Base-by-base conservation (phyloP, 1,139 yeast genomes). In the Yamadazyma membranifaciens region DNA sequence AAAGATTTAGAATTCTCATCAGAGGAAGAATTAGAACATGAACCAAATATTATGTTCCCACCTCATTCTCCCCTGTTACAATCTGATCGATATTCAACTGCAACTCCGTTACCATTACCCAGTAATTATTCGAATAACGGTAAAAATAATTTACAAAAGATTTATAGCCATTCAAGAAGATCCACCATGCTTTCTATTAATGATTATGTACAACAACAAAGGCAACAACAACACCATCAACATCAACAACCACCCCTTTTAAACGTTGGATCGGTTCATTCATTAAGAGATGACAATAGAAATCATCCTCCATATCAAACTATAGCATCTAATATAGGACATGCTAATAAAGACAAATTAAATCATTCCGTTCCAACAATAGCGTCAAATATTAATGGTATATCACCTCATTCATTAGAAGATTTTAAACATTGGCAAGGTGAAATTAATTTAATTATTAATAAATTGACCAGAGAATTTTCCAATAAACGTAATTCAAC, bases 391-490 rank as follows among this genome's bases (percentile, higher is more conserved):
- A 39, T 41, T 9, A 31, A 33, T 28, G 33, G 36, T 15, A 24
- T 40, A 16, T 33, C 38, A 22, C 41, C 45, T 6, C 35, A 46
- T 13, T 45, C 52, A 7, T 43, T 63, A 42, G 73, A 67, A 34
- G 77, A 72, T 34, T 67, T 72, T 45, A 65, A 62, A 42, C 60
- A 56, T 16, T 72, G 78, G 78, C 78, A 72, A 50, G 64, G 66
- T 11, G 76, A 72, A 43, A 69, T 72, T 29, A 72, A 71, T 46
- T 49, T 61, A 38, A 62, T 71, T 29, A 65, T 72, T 39, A 66
- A 64, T 41, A 67, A 63, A 46, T 62, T 72, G 37, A 60, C 73
- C 9, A 55, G 64, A 37, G 77, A 72, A 44, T 62, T 63, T 37
- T 52, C 65, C 34, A 26, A 49, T 37, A 41, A 40, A 11, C 40